Evolutionary conservation across 495 filamentous ascomycete species (phyloP).

Genomic region (Peziza echinospora): DNA sequence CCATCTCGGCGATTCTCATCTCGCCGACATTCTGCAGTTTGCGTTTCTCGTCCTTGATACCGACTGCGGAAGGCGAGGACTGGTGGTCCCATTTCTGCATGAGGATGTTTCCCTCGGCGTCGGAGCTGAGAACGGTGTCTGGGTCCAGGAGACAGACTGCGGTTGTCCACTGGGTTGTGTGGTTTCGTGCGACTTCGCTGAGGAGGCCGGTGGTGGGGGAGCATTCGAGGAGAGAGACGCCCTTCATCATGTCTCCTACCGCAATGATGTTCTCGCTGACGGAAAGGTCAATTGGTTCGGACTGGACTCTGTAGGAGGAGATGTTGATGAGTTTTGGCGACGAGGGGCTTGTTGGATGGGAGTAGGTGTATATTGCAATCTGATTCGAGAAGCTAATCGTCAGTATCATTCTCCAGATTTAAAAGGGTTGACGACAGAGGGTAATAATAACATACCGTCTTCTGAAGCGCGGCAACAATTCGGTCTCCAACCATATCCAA

Average conservation of each 20-base stretch:
- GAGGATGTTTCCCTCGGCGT: slow-evolving; percentile 70
- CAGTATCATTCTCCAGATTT: neutral
- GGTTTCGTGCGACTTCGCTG: slow-evolving; percentile 57
- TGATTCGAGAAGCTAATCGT: neutral
- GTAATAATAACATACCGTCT: slow-evolving; percentile 38
- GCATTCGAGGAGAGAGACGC: slow-evolving; percentile 52
- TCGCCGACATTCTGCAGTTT: slow-evolving; percentile 56
- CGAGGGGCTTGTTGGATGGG: slow-evolving; percentile 14
- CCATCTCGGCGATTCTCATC: slow-evolving; percentile 72
- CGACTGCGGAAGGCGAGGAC: too few relatives aligned
- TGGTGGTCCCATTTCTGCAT: slow-evolving; percentile 56
- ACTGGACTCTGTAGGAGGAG: slow-evolving; percentile 58
- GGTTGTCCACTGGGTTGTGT: slow-evolving; percentile 59
- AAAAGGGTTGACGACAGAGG: neutral
- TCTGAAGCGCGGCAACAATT: slow-evolving; percentile 67
- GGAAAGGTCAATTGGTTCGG: slow-evolving; percentile 64
- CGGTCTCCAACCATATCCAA: slow-evolving; percentile 52
- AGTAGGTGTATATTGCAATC: slow-evolving; percentile 25
- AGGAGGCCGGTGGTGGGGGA: slow-evolving; percentile 26
- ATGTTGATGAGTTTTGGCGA: slow-evolving; percentile 39
- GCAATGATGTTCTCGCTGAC: slow-evolving; percentile 50
- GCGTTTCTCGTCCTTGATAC: slow-evolving; percentile 44
- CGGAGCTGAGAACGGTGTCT: slow-evolving; percentile 55
- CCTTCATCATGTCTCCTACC: slow-evolving; percentile 89
- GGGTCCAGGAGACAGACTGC: slow-evolving; percentile 49